Evolutionary conservation across 768 basidiomycete species (phyloP).

Genomic region (Serendipita indica): DNA sequence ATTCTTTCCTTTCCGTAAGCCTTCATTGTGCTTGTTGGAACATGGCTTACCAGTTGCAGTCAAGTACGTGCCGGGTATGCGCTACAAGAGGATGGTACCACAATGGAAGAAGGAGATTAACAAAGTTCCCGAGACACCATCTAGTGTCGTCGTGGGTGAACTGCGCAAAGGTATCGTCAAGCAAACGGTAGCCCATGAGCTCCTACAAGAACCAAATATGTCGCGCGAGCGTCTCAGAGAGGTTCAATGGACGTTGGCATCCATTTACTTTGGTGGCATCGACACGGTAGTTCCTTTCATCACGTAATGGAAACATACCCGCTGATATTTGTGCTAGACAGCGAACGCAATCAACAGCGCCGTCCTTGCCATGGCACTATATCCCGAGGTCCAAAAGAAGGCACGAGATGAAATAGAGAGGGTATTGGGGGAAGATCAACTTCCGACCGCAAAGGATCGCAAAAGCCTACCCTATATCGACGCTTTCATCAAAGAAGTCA

Average conservation of each 20-base stretch:
- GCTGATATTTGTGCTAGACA: neutral
- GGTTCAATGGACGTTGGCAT: neutral
- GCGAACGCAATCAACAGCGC: neutral
- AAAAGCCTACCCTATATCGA: neutral
- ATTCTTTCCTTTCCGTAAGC: constrained; percentile 30
- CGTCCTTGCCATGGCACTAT: neutral
- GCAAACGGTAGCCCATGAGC: neutral
- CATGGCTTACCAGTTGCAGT: constrained; percentile 18
- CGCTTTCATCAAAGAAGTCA: neutral
- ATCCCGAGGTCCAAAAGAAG: neutral
- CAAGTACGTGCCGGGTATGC: constrained; percentile 36
- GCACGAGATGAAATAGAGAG: neutral
- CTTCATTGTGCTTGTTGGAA: neutral
- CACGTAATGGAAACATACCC: neutral
- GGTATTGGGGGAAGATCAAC: neutral
- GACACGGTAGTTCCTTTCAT: neutral
- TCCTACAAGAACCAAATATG: neutral
- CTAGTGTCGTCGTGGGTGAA: neutral
- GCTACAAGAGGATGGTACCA: too few relatives aligned
- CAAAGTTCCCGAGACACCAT: neutral
- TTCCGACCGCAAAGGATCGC: neutral
- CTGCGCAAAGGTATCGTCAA: neutral
- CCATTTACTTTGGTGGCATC: neutral
- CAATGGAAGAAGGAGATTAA: too few relatives aligned
- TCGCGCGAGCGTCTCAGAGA: neutral